Conservation (phyloP, 2,329 filamentous ascomycete genomes). For the Paraphoma chrysanthemicola region DNA sequence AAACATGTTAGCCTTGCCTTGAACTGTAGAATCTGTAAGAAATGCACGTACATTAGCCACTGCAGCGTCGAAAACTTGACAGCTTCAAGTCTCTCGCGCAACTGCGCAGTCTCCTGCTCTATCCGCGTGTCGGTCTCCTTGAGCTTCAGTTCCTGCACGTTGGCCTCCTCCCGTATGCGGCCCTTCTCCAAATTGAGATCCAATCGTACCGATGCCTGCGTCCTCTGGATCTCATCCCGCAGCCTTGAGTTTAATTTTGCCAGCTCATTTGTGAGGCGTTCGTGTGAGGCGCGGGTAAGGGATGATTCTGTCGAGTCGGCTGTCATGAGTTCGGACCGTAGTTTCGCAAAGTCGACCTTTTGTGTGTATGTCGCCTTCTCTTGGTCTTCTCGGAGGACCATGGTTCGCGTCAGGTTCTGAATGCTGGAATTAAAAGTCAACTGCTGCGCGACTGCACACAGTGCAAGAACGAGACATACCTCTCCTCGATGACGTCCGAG, state of each 20-base stretch:
- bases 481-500: slow-evolving; percentile 96
- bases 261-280: slow-evolving; percentile 91
- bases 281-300: slow-evolving; percentile 86
- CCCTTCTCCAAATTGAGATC: slow-evolving; percentile 98
- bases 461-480: slow-evolving; percentile 53
- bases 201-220: slow-evolving; percentile 88
- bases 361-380: slow-evolving; percentile 79
- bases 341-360: slow-evolving; percentile 97
- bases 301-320: slow-evolving; percentile 91
- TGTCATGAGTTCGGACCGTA: slow-evolving; percentile 90
- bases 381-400: slow-evolving; percentile 95
- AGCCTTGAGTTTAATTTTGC: slow-evolving; percentile 90
- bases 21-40: background rate
- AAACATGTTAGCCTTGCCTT: slow-evolving; percentile 28
- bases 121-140: slow-evolving; percentile 99
- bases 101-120: slow-evolving; percentile 91
- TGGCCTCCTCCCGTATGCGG: slow-evolving; percentile 92
- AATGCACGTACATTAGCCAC: slow-evolving; percentile 86
- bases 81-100: slow-evolving; percentile 91
- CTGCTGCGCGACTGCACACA: background rate
- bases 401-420: slow-evolving; percentile 94
- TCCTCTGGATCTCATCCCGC: slow-evolving; percentile 91
- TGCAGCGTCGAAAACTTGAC: slow-evolving; percentile 98
- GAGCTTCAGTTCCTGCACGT: slow-evolving; percentile 95
- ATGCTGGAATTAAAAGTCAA: slow-evolving; percentile 64